Percentiles rank a stretch among this genome's conserved stretches.
Evolutionary conservation across 331 rosid genomes (phyloP).

Genomic region (Telfairia occidentalis): DNA sequence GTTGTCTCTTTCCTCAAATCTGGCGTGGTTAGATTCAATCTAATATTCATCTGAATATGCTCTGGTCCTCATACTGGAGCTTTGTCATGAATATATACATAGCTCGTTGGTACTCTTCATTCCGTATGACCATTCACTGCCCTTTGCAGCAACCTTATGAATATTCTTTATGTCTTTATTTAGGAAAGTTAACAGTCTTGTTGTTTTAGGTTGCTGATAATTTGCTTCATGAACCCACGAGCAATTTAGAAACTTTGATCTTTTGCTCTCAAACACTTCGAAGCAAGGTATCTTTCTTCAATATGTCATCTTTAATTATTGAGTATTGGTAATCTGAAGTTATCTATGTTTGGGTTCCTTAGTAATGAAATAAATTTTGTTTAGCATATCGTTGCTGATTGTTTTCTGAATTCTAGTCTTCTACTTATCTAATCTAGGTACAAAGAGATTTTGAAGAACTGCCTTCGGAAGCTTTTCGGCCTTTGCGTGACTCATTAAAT

Average conservation of each 20-base stretch:
- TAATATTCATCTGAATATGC: background rate
- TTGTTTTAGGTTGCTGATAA: slow-evolving; percentile 81
- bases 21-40: background rate
- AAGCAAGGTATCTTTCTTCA: slow-evolving; percentile 66
- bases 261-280: slow-evolving; percentile 96
- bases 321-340: background rate
- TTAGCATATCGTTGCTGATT: slow-evolving; percentile 7
- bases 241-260: slow-evolving; percentile 91
- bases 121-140: background rate
- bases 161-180: slow-evolving; percentile 1
- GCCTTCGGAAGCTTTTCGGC: slow-evolving; percentile 87
- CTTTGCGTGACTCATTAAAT: slow-evolving; percentile 88
- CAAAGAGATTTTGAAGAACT: slow-evolving; percentile 95
- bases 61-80: background rate
- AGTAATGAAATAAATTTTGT: background rate
- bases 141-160: background rate
- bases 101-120: background rate
- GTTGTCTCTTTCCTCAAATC: background rate
- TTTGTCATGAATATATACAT: background rate
- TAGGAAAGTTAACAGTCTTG: slow-evolving; percentile 3
- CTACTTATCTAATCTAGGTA: slow-evolving; percentile 39
- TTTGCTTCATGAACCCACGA: slow-evolving; percentile 85
- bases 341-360: background rate
- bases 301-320: background rate
- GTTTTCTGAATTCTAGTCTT: slow-evolving; percentile 17